Conservation (phyloP, 2,329 filamentous ascomycete species). For the Diaporthe eres region DNA sequence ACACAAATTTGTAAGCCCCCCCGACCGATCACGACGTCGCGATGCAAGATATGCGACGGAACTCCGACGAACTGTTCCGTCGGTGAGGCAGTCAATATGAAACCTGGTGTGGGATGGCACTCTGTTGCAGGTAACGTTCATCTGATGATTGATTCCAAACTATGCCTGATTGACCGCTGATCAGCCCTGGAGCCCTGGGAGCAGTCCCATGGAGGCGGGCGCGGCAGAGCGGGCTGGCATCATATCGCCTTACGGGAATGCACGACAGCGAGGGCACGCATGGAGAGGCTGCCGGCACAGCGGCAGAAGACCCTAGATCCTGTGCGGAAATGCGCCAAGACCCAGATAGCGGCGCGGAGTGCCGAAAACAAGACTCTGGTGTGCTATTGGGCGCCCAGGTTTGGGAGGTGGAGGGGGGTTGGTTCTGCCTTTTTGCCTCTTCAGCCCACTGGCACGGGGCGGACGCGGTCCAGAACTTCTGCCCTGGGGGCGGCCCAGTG, state of each 20-base stretch:
- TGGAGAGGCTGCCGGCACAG: constrained; percentile 2
- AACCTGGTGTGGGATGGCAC: constrained; percentile 12
- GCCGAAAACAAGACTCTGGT: constrained; percentile 1
- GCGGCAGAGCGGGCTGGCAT: background rate
- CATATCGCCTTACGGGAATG: constrained; percentile 8
- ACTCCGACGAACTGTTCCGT: constrained; percentile 10
- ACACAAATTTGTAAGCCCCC: background rate
- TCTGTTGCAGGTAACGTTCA: constrained; percentile 9
- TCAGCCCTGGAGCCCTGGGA: constrained; percentile 21
- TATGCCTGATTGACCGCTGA: constrained; percentile 1
- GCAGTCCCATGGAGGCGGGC: background rate
- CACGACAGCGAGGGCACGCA: background rate
- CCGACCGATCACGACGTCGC: background rate
- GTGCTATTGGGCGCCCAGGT: background rate
- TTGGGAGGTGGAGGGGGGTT: background rate
- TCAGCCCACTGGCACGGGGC: background rate
- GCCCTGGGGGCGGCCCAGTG: constrained; percentile 9
- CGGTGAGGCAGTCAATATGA: constrained; percentile 19
- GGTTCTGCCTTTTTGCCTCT: background rate
- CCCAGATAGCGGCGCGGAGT: constrained; percentile 28
- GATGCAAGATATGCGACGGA: background rate
- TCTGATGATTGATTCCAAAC: constrained; percentile 13
- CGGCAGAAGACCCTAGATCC: constrained; percentile 24
- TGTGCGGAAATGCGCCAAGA: constrained; percentile 6
- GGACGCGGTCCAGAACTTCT: constrained; percentile 14